These are phyloP conservation scores for Kwoniella sp. DNA, from an alignment of 768 basidiomycete genomes.

Conservation along the genomic window DNA sequence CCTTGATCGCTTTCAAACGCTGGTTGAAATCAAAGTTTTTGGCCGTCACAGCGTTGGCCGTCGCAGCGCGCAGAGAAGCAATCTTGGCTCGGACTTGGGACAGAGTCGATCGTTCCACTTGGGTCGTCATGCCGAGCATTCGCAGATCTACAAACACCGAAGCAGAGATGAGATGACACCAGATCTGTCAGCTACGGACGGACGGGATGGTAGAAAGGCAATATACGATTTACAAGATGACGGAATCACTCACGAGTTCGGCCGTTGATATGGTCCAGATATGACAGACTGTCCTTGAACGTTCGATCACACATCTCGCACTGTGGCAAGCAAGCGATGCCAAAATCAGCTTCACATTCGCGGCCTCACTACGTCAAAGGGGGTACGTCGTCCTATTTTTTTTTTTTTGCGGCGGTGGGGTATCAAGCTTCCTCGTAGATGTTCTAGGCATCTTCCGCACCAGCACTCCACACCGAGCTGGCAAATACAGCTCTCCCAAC, in stretches of 20 bases:
- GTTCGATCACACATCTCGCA: slow-evolving; percentile 90
- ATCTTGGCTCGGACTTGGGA: slow-evolving; percentile 91
- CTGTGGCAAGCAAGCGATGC: too few relatives aligned
- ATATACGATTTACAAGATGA: too few relatives aligned
- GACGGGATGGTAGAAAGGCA: too few relatives aligned
- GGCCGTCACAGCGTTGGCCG: slow-evolving; percentile 75
- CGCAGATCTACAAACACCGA: slow-evolving; percentile 70
- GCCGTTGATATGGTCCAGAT: slow-evolving; percentile 94
- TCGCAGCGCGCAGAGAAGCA: slow-evolving; percentile 80
- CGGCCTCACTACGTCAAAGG: too few relatives aligned
- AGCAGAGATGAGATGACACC: background rate
- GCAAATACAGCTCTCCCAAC: slow-evolving; percentile 28
- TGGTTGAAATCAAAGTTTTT: slow-evolving; percentile 95
- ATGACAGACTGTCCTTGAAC: slow-evolving; percentile 90
- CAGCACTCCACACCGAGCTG: too few relatives aligned
- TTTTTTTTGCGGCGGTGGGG: too few relatives aligned
- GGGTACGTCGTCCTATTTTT: background rate
- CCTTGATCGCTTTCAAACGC: slow-evolving; percentile 78
- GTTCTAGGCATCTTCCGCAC: too few relatives aligned
- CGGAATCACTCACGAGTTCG: slow-evolving; percentile 72
- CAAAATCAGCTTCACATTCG: too few relatives aligned
- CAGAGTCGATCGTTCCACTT: slow-evolving; percentile 83
- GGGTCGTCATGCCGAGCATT: slow-evolving; percentile 92
- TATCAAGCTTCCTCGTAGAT: background rate
- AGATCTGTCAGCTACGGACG: background rate